A percentile compares a stretch with the other conserved stretches of the same genome.
phyloP scores from a whole-genome alignment of 495 filamentous ascomycete genomes.

The Penicillium nucicola region DNA sequence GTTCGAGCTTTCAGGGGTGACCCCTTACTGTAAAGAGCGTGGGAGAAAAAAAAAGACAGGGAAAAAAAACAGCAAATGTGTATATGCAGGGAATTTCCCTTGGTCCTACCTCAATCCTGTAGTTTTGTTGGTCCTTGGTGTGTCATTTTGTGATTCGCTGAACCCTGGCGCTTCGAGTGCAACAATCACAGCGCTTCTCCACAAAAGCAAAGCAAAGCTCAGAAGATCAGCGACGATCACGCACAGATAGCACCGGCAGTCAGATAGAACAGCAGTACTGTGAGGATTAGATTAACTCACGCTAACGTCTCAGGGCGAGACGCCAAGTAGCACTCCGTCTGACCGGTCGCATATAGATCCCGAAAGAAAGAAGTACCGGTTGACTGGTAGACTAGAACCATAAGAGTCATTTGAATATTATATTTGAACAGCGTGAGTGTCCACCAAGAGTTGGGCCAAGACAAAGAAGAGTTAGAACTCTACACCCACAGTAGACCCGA shows the following conservation, averaged over 20 bases:
- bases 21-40: background rate
- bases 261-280: background rate
- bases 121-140: no score
- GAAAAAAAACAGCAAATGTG: background rate
- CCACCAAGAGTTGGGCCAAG: no score
- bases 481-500: background rate
- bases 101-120: background rate
- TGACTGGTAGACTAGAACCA: background rate
- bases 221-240: background rate
- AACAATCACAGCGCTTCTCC: background rate
- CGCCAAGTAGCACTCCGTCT: background rate
- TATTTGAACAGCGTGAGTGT: background rate
- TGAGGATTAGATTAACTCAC: background rate
- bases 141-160: background rate
- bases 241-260: background rate
- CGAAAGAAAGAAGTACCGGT: no score
- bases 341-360: slow-evolving; percentile 1
- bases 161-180: slow-evolving; percentile 2
- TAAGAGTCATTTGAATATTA: background rate
- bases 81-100: background rate
- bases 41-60: background rate
- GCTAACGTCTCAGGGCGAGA: slow-evolving; percentile 5
- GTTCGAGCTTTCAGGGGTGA: background rate
- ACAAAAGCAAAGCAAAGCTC: background rate
- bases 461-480: background rate